Percentiles rank a stretch among this genome's conserved stretches.
Conservation (phyloP, 2,329 filamentous ascomycete species). For the Cercospora sesami region DNA sequence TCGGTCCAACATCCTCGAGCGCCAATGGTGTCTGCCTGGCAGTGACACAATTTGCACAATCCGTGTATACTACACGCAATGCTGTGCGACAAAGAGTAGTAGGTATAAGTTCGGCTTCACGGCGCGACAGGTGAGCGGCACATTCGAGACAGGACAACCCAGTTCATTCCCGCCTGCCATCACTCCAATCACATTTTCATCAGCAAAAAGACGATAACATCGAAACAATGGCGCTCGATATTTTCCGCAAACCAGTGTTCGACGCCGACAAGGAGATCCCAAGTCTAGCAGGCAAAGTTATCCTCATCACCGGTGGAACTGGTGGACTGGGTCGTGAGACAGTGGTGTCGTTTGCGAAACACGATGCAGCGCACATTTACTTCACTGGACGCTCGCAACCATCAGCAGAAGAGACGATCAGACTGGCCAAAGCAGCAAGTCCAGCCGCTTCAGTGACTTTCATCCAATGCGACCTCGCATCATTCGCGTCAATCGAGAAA, state of each 20-base stretch:
- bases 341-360: conserved; percentile 51
- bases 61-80: background rate
- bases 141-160: background rate
- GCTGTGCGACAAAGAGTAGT: background rate
- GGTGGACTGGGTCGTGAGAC: conserved; percentile 33
- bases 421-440: conserved; percentile 40
- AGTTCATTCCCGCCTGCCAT: background rate
- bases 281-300: conserved; percentile 33
- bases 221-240: conserved; percentile 12
- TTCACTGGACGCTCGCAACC: conserved; percentile 52
- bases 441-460: conserved; percentile 44
- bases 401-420: conserved; percentile 48
- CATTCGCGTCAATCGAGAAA: conserved; percentile 27
- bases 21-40: background rate
- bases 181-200: background rate
- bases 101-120: background rate
- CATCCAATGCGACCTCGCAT: conserved; percentile 34
- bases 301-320: conserved; percentile 33
- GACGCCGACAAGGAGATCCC: conserved; percentile 32
- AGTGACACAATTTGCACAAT: background rate
- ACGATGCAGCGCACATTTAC: conserved; percentile 56
- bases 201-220: background rate
- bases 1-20: background rate
- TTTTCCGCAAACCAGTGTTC: conserved; percentile 24
- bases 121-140: background rate